Conservation (phyloP, 257 asterid genomes). For the Fraxinus cuspidata region DNA sequence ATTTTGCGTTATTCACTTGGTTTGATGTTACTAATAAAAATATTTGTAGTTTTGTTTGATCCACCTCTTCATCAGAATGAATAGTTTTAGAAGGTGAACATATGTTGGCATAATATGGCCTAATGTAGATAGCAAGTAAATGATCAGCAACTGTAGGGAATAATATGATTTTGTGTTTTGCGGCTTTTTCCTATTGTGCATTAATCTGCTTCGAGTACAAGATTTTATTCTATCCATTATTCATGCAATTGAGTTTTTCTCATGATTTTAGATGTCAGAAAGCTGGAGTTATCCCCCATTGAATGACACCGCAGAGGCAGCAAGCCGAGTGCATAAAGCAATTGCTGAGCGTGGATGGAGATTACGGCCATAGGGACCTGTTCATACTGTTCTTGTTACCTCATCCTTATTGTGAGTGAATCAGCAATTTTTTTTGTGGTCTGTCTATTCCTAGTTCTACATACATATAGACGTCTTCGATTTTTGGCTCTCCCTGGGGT, state of each 20-base stretch:
- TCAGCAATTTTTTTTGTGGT: background rate
- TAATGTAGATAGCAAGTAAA: too few species aligned
- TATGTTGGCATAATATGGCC: too few species aligned
- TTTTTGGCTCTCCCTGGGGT: conserved; percentile 40
- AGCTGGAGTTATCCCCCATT: conserved; percentile 97
- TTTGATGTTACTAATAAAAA: background rate
- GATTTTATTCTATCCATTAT: too few species aligned
- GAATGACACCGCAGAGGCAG: conserved; percentile 84
- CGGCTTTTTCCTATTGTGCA: too few species aligned
- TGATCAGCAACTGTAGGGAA: too few species aligned
- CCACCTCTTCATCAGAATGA: too few species aligned
- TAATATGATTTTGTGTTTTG: too few species aligned
- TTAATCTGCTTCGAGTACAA: too few species aligned
- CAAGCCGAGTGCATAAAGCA: conserved; percentile 72
- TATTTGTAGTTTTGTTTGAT: background rate
- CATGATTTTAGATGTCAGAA: conserved; percentile 71
- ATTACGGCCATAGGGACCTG: conserved; percentile 48
- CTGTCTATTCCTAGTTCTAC: conserved; percentile 7
- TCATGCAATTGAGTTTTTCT: background rate
- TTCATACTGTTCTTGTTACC: too few species aligned
- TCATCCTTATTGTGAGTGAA: background rate
- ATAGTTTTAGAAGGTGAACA: too few species aligned
- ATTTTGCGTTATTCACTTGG: too few species aligned
- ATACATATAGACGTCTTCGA: conserved; percentile 18
- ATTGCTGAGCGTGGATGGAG: conserved; percentile 92